Evolutionary conservation across 495 filamentous ascomycete species (phyloP), one percentile per base, ranked within the genome.

Genomic region (Elasticomyces elasticus): DNA sequence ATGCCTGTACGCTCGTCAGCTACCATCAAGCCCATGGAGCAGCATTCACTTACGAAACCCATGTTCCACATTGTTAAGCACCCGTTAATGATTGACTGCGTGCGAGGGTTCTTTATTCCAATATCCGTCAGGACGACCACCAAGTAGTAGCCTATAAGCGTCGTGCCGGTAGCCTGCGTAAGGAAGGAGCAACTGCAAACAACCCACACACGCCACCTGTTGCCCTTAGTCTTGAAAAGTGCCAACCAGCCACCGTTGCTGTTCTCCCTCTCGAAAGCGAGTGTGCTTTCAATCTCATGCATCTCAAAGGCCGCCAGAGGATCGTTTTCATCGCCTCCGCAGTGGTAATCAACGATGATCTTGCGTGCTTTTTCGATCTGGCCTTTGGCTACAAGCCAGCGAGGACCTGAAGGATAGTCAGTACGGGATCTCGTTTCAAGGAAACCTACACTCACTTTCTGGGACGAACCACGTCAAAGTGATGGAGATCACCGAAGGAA

Each of bases 91-190:
- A 74, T 73, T 5, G 75, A 58, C 54, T 77, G 74, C 6, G 69
- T 62, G 3, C 27, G 45, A 1, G 62, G 37, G 31, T 72, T 62
- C 1, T 67, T 72, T 27, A 78, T 72, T 4, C 74, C 75, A 0
- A 74, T 73, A 13, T 66, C 73, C 15, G 63, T 56, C 6, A 78
- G 69, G 56, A 74, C 71, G 2, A 59, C 56, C 7, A 67, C 68
- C 0, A 76, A 65, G 57, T 76, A 76, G 52, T 76, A 78, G 10
- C 68, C 72, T 0, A 72, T 72, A 53, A 77, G 74, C 31, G 75
- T 72, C 43, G 76, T 76, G 1, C 74, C 74, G 0, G 73, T 72
- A 40, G 76, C 71, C 49, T 72, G 74, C 13, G 69, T 70, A 45
- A 76, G 74, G 10, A 54, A 30, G 1, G 51, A 26, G 28, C 28